Percentiles rank a stretch among this genome's conserved stretches.
Conservation (phyloP, 176 grass and related monocot genomes). For the Avena eriantha region DNA sequence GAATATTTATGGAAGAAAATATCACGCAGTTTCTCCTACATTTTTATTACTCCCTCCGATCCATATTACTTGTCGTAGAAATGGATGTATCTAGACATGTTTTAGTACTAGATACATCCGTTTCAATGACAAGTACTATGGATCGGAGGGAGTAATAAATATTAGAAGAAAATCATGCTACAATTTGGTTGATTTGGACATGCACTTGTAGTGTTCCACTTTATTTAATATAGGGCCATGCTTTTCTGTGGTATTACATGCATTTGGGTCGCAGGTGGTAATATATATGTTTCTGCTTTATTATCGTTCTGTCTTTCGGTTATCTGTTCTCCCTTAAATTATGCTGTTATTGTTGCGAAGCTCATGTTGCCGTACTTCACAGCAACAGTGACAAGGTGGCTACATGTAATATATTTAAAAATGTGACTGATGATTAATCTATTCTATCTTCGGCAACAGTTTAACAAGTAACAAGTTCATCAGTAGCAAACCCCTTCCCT, state of each 20-base stretch:
- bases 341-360: neutral
- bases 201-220: neutral
- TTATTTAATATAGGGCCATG: constrained; percentile 28
- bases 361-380: constrained; percentile 7
- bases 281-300: constrained; percentile 10
- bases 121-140: too few relatives aligned
- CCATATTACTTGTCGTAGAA: too few relatives aligned
- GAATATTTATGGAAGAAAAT: constrained; percentile 35
- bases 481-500: neutral
- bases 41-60: neutral
- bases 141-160: too few relatives aligned
- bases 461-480: constrained; percentile 9
- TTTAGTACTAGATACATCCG: too few relatives aligned
- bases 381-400: neutral
- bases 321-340: constrained; percentile 5
- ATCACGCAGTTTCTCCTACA: neutral
- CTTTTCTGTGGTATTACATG: neutral
- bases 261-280: neutral
- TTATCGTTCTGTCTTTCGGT: constrained; percentile 15
- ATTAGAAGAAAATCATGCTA: neutral
- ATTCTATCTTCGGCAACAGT: constrained; percentile 4
- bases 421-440: neutral
- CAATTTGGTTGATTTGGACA: constrained; percentile 24
- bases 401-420: constrained; percentile 25
- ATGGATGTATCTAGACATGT: too few relatives aligned